A percentile compares a stretch with the other conserved stretches of the same genome.
phyloP scores from a whole-genome alignment of 805 yeast genomes.

The Saccharomycopsis malanga region DNA sequence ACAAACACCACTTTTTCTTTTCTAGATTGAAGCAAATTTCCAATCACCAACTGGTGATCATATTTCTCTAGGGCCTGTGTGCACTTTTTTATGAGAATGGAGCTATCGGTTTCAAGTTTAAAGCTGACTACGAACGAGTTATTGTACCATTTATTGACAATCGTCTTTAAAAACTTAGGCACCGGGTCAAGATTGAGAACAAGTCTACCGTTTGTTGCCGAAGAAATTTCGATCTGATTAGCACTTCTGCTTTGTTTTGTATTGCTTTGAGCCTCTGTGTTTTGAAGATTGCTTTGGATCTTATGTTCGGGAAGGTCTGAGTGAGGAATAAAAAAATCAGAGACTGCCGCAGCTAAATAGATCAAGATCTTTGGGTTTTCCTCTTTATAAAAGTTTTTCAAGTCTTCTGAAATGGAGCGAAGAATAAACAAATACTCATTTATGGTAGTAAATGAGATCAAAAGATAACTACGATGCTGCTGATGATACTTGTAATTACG shows the following conservation, averaged over 20 bases:
- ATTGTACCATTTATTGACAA: conserved; percentile 94
- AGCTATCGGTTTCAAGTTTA: conserved; percentile 82
- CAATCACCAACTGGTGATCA: conserved; percentile 90
- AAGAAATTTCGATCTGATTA: conserved; percentile 10
- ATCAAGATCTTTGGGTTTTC: conserved; percentile 56
- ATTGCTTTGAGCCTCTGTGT: not conserved
- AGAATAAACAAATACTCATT: conserved; percentile 88
- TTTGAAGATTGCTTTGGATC: conserved; percentile 46
- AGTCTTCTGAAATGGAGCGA: conserved; percentile 51
- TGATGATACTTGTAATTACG: conserved; percentile 36
- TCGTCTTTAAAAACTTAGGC: conserved; percentile 81
- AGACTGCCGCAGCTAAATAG: conserved; percentile 94
- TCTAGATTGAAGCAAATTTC: conserved; percentile 84
- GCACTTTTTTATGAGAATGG: conserved; percentile 68
- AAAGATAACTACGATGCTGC: conserved; percentile 45
- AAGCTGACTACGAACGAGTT: conserved; percentile 91
- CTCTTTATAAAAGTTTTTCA: conserved; percentile 36
- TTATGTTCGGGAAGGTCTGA: conserved; percentile 87
- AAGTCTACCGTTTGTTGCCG: conserved; percentile 49
- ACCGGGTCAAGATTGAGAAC: conserved; percentile 89
- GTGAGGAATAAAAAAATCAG: conserved; percentile 89
- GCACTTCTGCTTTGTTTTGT: not conserved
- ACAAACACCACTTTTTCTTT: conserved; percentile 86
- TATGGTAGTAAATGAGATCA: conserved; percentile 89
- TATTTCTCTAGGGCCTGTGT: conserved; percentile 73